Evolutionary conservation across 2,329 filamentous ascomycete species (phyloP).

Genomic region (Cercospora beticola): DNA sequence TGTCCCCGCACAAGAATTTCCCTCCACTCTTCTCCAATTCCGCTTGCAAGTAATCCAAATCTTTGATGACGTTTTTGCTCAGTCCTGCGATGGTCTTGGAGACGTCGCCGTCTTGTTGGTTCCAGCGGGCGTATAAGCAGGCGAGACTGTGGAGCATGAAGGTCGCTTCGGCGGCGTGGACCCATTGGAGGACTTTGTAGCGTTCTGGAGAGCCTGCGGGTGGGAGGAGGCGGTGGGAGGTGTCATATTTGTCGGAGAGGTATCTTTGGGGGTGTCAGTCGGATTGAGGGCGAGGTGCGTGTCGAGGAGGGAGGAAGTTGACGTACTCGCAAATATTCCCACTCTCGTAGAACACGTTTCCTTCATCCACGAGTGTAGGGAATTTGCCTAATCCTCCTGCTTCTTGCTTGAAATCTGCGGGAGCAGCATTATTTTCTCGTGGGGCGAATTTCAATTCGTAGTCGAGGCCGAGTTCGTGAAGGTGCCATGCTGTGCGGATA

Average conservation of each 20-base stretch:
- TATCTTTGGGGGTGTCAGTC: conserved; percentile 40
- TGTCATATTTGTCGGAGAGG: conserved; percentile 50
- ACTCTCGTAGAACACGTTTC: conserved; percentile 45
- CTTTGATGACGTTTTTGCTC: conserved; percentile 46
- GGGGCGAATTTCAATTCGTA: conserved; percentile 46
- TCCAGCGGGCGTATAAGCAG: conserved; percentile 48
- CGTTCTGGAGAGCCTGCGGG: conserved; percentile 37
- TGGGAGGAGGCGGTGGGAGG: conserved; percentile 40
- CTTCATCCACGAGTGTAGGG: conserved; percentile 46
- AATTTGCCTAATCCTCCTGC: conserved; percentile 49
- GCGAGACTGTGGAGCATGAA: conserved; percentile 48
- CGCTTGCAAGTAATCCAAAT: conserved; percentile 48
- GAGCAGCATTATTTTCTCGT: conserved; percentile 43
- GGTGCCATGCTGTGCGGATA: conserved; percentile 49
- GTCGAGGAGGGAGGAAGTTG: too few species aligned
- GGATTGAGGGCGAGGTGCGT: background rate
- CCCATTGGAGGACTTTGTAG: conserved; percentile 44
- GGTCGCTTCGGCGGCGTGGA: conserved; percentile 51
- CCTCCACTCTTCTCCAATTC: conserved; percentile 43
- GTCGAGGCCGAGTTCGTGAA: conserved; percentile 46
- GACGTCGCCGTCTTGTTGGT: conserved; percentile 40
- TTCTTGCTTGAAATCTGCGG: conserved; percentile 45
- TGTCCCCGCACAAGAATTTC: conserved; percentile 45
- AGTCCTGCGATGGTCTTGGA: conserved; percentile 42
- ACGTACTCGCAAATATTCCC: conserved; percentile 50